A percentile compares a stretch with the other conserved stretches of the same genome.
Conservation (phyloP, 225 moss, liverwort and hornwort genomes). For the Pseudisothecium myosuroides region DNA sequence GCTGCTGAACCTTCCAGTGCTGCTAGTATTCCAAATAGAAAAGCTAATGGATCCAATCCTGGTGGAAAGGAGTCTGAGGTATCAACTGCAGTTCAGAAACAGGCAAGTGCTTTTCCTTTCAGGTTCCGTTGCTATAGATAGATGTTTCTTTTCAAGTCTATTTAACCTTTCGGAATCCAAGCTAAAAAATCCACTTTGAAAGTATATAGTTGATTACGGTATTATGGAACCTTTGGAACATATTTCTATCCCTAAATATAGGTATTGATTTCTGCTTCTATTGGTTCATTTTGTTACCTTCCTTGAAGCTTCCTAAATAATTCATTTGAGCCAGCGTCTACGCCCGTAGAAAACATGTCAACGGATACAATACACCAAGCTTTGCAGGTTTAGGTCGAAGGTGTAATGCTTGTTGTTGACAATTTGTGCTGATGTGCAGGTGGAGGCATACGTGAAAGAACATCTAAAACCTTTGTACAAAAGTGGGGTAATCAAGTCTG, state of each 20-base stretch:
- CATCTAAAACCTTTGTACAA: constrained; percentile 86
- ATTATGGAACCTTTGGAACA: not conserved
- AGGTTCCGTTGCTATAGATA: not conserved
- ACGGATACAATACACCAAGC: not conserved
- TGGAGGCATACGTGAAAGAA: constrained; percentile 84
- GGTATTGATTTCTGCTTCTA: not conserved
- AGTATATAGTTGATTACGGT: not conserved
- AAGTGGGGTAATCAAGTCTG: constrained; percentile 85
- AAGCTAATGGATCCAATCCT: not conserved
- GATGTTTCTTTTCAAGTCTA: not conserved
- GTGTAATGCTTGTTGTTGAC: not conserved
- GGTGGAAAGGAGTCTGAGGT: constrained; percentile 6
- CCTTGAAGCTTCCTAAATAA: not conserved
- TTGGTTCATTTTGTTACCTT: not conserved
- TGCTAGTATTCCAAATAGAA: not conserved
- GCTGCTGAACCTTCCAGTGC: not conserved
- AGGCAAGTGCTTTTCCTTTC: constrained; percentile 24
- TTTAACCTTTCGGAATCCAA: not conserved
- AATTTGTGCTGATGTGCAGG: constrained; percentile 38
- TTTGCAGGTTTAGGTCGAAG: not conserved
- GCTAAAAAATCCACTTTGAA: not conserved
- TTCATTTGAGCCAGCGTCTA: not conserved
- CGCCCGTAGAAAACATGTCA: not conserved
- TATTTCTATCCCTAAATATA: not conserved
- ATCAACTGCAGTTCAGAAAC: constrained; percentile 48